phyloP scores from a whole-genome alignment of 179 eudicot species.

The Silene vulgaris region DNA sequence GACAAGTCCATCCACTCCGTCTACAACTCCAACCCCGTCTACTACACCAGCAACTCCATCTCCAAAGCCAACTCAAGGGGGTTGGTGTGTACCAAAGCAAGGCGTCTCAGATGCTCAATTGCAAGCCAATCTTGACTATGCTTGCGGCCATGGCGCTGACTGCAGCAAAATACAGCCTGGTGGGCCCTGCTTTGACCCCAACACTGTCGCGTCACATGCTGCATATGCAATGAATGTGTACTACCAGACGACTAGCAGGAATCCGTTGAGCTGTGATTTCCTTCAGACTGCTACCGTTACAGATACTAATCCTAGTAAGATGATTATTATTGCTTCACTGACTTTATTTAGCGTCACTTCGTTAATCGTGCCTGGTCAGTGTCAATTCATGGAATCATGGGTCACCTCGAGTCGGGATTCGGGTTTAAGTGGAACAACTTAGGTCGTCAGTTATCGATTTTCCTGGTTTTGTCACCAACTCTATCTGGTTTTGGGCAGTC shows the following conservation, averaged over 20 bases:
- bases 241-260: slow-evolving; percentile 29
- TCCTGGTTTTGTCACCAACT: no score
- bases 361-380: neutral
- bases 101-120: slow-evolving; percentile 61
- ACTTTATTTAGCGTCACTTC: neutral
- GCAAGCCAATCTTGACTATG: slow-evolving; percentile 67
- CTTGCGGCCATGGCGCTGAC: slow-evolving; percentile 63
- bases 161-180: slow-evolving; percentile 69
- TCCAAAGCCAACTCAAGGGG: slow-evolving; percentile 32
- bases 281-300: slow-evolving; percentile 61
- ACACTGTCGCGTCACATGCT: slow-evolving; percentile 63
- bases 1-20: slow-evolving; percentile 19
- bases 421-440: no score
- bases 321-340: neutral
- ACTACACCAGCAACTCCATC: slow-evolving; percentile 33
- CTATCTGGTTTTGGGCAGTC: no score
- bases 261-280: slow-evolving; percentile 31
- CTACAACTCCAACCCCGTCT: slow-evolving; percentile 24
- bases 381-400: neutral
- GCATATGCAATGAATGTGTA: slow-evolving; percentile 35
- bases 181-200: slow-evolving; percentile 72
- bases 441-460: no score
- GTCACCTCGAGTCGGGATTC: neutral
- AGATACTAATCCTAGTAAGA: slow-evolving; percentile 71
- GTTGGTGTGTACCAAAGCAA: slow-evolving; percentile 78